These are phyloP conservation scores for Friedmanniomyces simplex DNA, from an alignment of 495 filamentous ascomycete species.

Conservation along the genomic window DNA sequence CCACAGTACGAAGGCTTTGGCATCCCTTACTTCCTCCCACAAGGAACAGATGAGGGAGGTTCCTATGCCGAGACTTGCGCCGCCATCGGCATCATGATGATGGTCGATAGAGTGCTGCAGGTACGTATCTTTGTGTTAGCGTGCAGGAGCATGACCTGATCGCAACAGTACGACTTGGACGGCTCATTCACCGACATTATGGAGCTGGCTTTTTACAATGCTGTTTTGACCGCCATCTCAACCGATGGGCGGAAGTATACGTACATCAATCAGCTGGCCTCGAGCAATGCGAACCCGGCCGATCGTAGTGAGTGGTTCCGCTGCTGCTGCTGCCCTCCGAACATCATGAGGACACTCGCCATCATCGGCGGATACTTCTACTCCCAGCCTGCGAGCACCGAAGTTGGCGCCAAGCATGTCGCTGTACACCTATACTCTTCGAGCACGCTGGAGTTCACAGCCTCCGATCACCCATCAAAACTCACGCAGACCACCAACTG, in stretches of 20 bases:
- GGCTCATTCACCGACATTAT: slow-evolving; percentile 46
- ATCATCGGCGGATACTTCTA: slow-evolving; percentile 43
- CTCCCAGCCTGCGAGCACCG: slow-evolving; percentile 34
- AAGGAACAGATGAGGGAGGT: slow-evolving; percentile 47
- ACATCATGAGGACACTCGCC: slow-evolving; percentile 43
- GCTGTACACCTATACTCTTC: slow-evolving; percentile 45
- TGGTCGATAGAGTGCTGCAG: slow-evolving; percentile 44
- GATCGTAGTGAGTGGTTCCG: slow-evolving; percentile 44
- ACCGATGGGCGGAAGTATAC: slow-evolving; percentile 43
- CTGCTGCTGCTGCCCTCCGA: slow-evolving; percentile 49
- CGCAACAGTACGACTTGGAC: slow-evolving; percentile 37
- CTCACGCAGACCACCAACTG: slow-evolving; percentile 43
- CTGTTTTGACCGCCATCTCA: slow-evolving; percentile 44
- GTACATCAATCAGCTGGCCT: slow-evolving; percentile 48
- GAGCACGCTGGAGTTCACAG: slow-evolving; percentile 34
- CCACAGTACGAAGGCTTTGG: slow-evolving; percentile 55
- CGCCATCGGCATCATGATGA: slow-evolving; percentile 50
- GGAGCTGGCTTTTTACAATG: slow-evolving; percentile 52
- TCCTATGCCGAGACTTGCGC: slow-evolving; percentile 56
- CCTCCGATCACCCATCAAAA: slow-evolving; percentile 29
- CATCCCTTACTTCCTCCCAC: slow-evolving; percentile 47
- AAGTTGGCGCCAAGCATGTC: slow-evolving; percentile 27
- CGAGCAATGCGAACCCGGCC: slow-evolving; percentile 37
- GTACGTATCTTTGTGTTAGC: slow-evolving; percentile 16
- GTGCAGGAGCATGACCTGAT: neutral